Conservation (phyloP, 208 protist species). For the Acanthamoeba comandoni region DNA sequence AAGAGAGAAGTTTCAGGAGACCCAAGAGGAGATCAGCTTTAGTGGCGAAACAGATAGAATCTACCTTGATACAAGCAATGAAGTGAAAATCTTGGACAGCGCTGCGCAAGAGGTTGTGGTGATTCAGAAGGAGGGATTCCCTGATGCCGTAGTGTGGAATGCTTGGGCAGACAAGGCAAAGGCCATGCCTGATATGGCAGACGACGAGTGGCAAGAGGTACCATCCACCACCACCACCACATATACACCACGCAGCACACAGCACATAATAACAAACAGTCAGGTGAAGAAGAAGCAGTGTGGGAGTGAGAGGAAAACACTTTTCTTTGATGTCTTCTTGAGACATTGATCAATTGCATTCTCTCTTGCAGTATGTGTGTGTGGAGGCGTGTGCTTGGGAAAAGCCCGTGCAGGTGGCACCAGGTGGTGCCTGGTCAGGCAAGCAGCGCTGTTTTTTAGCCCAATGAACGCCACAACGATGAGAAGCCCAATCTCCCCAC, state of each 20-base stretch:
- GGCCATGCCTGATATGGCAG: slow-evolving; percentile 42
- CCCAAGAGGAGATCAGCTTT: not conserved
- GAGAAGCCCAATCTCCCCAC: too few relatives aligned
- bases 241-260: not conserved
- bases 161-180: slow-evolving; percentile 66
- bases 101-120: slow-evolving; percentile 19
- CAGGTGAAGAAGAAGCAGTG: not conserved
- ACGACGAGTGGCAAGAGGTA: not conserved
- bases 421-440: slow-evolving; percentile 16
- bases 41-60: slow-evolving; percentile 48
- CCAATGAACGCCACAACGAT: too few relatives aligned
- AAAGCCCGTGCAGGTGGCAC: not conserved
- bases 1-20: slow-evolving; percentile 52
- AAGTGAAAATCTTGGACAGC: slow-evolving; percentile 35
- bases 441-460: too few relatives aligned
- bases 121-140: slow-evolving; percentile 26
- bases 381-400: slow-evolving; percentile 12
- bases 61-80: slow-evolving; percentile 42
- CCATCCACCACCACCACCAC: not conserved
- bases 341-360: too few relatives aligned
- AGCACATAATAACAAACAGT: too few relatives aligned
- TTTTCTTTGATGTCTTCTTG: too few relatives aligned
- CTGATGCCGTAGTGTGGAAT: slow-evolving; percentile 71
- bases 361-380: slow-evolving; percentile 34
- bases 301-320: slow-evolving; percentile 6